Percentiles rank a stretch among this genome's conserved stretches.
Evolutionary conservation across 1,284 basidiomycete genomes (phyloP).

Genomic region (Trametes hirsuta): DNA sequence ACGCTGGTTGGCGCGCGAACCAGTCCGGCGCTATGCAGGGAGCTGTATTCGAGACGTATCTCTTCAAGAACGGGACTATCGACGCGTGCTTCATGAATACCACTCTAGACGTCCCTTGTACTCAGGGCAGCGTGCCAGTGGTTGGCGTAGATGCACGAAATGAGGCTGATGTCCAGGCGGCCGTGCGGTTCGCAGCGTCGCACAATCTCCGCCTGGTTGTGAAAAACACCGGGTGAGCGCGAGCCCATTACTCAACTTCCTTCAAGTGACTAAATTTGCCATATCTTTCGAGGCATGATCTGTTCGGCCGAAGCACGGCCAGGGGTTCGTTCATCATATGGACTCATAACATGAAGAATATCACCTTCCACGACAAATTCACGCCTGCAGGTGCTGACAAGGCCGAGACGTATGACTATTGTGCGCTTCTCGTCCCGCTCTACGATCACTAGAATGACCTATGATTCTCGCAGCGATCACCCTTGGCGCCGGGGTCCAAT

Average conservation of each 20-base stretch:
- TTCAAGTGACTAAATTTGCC: not conserved
- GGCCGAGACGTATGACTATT: slow-evolving; percentile 19
- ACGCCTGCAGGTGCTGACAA: slow-evolving; percentile 22
- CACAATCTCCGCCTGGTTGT: slow-evolving; percentile 47
- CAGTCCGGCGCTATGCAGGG: slow-evolving; percentile 44
- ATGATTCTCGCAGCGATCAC: slow-evolving; percentile 37
- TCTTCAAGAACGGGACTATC: slow-evolving; percentile 43
- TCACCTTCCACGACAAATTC: slow-evolving; percentile 28
- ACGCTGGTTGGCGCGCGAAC: slow-evolving; percentile 44
- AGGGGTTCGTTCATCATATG: slow-evolving; percentile 28
- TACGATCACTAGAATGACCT: not conserved
- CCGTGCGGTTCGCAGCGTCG: slow-evolving; percentile 42
- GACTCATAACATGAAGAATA: slow-evolving; percentile 31
- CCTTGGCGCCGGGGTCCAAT: slow-evolving; percentile 49
- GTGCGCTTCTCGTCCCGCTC: slow-evolving; percentile 9
- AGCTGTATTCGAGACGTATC: slow-evolving; percentile 44
- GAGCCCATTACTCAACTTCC: not conserved
- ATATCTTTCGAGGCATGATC: slow-evolving; percentile 25
- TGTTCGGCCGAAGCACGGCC: slow-evolving; percentile 29
- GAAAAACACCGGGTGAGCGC: slow-evolving; percentile 49
- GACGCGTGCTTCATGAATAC: slow-evolving; percentile 46
- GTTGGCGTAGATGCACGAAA: slow-evolving; percentile 46
- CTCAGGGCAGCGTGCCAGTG: slow-evolving; percentile 47
- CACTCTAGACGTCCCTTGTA: slow-evolving; percentile 41
- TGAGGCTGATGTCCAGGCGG: slow-evolving; percentile 42